Evolutionary conservation across 192 early-diverging fungal genomes (phyloP), one percentile per base, ranked within the genome.

Genomic region (Helicostylum pulchrum): DNA sequence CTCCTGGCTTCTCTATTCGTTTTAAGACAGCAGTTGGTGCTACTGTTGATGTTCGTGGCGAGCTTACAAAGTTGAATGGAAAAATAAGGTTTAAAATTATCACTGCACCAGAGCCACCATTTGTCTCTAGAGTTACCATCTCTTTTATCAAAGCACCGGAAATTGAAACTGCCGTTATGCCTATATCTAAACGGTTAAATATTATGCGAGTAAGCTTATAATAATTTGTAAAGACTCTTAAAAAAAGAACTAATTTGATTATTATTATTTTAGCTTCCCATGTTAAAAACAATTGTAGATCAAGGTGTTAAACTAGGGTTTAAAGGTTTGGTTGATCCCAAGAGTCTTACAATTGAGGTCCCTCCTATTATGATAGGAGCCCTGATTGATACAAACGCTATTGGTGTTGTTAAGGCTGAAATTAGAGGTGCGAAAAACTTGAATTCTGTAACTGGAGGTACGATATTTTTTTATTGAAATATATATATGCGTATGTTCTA

Each of bases 141-240:
- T 56, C 69, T 5, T 71, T 71, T 48, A 71, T 62, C 15, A 71
- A 42, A 5, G 49, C 53, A 15, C 69, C 69, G 10, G 46, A 11
- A 1, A 71, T 71, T 26, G 69, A 71, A 32, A 71, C 69, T 9
- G 69, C 36, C 14, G 56, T 71, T 10, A 71, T 71, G 69, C 69
- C 69, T 9, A 12, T 71, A 12, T 59, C 62, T 15, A 64, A 71
- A 32, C 69, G 65, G 47, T 43, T 71, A 20, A 71, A 71, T 48
- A 71, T 71, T 45, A 71, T 71, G 69, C 55, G 64, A 51, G 62
- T 64, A 64, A 64, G 36, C 2, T 3, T 15, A n/a, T 7, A 17
- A 42, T 43, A 6, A 10, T 58, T 58, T 43, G 11, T 20, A 20
- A 1, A 17, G 5, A 3, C 7, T 2, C 8, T 19, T 21, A 23